Base-by-base conservation (phyloP, 2,329 filamentous ascomycete species). In the Fusarium nelsonii region DNA sequence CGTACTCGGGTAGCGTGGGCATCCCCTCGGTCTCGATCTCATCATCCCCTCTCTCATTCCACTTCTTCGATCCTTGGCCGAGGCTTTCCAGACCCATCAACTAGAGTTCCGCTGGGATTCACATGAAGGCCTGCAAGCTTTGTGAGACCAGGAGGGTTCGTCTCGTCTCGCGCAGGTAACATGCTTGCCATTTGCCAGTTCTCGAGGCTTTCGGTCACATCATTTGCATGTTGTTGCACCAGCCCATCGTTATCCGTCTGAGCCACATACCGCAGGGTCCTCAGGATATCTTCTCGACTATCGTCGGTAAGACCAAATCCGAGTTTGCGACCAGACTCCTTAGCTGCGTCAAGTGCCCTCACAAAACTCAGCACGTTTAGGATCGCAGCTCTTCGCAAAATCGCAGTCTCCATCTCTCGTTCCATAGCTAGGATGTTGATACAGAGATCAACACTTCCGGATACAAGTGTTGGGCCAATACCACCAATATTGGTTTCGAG, bases 161-260 rank as follows among this genome's bases (percentile, higher is more conserved):
- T 58, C 63, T 68, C 70, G 50, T 74, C 61, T 46, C 69, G 70
- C 23, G 78, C 65, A 26, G 81, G 83, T 41, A 88, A 75, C 57
- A 88, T 68, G 53, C 77, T 81, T 55, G 85, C 83, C 76, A 90
- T 78, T 60, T 84, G 83, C 86, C 88, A 90, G 60, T 84, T 87
- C 69, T 89, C 85, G 63, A 93, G 74, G 49, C 87, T 90, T 75
- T 92, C 91, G 12, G 89, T 76, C n/a, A 90, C 89, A 70, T 89
- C 89, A 33, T 79, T 80, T 4, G 90, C 90, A 77, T 93, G 90
- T 70, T 89, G 84, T 65, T 84, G 84, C 12, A 92, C 91, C 41
- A 94, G 78, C 1, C 86, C 90, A 74, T 94, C 91, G 26, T 83
- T 85, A 76, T 94, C 91, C 26, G 88, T 89, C 39, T 80, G 83